These are phyloP conservation scores for Apiospora arundinis DNA, from an alignment of 2,329 filamentous ascomycete species.

Conservation along the genomic window DNA sequence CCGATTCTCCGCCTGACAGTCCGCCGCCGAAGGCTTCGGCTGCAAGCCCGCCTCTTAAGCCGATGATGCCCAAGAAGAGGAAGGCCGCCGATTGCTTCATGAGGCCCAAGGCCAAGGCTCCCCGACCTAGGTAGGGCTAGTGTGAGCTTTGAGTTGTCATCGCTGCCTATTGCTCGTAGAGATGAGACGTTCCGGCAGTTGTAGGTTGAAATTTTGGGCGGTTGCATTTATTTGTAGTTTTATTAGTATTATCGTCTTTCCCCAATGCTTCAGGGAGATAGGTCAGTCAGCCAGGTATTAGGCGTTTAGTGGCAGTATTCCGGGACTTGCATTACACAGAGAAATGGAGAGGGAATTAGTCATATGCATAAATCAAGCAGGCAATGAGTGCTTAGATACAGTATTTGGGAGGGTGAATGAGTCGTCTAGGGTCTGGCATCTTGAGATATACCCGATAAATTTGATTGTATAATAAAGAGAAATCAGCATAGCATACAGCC, in stretches of 20 bases:
- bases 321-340: neutral
- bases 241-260: neutral
- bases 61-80: constrained; percentile 44
- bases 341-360: neutral
- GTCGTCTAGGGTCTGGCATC: neutral
- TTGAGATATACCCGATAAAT: neutral
- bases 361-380: neutral
- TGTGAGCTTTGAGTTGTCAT: neutral
- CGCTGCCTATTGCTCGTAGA: neutral
- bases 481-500: neutral
- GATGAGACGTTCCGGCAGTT: neutral
- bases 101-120: constrained; percentile 49
- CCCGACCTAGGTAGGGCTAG: constrained; percentile 24
- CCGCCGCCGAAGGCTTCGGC: constrained; percentile 24
- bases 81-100: constrained; percentile 58
- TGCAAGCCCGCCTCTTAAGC: constrained; percentile 25
- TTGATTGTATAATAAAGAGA: neutral
- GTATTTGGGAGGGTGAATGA: neutral
- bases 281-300: neutral
- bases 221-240: neutral
- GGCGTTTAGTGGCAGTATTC: neutral
- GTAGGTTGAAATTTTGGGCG: neutral
- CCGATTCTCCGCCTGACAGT: constrained; percentile 11
- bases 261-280: neutral
- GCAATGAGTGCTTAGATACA: neutral